These are phyloP conservation scores for Crithidia expoeki DNA, from an alignment of 208 protist genomes.

Conservation along the genomic window DNA sequence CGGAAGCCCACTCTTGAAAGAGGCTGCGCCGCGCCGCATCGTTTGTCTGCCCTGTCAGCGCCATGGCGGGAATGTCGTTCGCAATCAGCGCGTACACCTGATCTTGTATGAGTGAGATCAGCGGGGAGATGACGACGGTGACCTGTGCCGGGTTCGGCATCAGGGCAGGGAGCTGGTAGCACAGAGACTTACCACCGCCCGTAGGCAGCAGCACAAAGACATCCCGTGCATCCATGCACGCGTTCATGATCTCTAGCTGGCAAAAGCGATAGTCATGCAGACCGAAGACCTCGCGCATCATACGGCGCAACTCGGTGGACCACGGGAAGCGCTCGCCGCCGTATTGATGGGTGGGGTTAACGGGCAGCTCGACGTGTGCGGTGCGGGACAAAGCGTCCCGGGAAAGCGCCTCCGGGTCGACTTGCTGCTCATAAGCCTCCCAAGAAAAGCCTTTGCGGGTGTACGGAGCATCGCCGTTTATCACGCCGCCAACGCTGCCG, in stretches of 20 bases:
- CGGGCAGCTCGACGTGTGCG: constrained; percentile 56
- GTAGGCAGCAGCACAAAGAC: constrained; percentile 96
- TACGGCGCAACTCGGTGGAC: constrained; percentile 82
- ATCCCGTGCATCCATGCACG: constrained; percentile 88
- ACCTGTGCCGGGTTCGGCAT: constrained; percentile 84
- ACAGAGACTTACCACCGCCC: constrained; percentile 96
- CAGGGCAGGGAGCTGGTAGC: constrained; percentile 95
- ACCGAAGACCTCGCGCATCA: constrained; percentile 90
- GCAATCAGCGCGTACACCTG: constrained; percentile 90
- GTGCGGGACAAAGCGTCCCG: constrained; percentile 44
- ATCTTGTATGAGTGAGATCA: constrained; percentile 97
- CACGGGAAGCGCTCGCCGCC: constrained; percentile 78
- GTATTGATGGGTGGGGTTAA: constrained; percentile 77
- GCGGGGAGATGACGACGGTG: constrained; percentile 95
- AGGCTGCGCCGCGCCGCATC: constrained; percentile 61
- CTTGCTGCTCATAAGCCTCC: constrained; percentile 71
- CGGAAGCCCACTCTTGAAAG: constrained; percentile 69
- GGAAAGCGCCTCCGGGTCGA: constrained; percentile 34
- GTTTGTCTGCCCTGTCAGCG: constrained; percentile 77
- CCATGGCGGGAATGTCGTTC: constrained; percentile 83
- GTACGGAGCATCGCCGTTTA: constrained; percentile 8
- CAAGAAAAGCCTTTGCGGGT: constrained; percentile 55
- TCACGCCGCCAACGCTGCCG: neutral
- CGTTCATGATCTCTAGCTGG: constrained; percentile 96
- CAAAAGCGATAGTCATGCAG: constrained; percentile 90